phyloP scores from a whole-genome alignment of 2,329 filamentous ascomycete genomes.

The Dendryphion nanum region DNA sequence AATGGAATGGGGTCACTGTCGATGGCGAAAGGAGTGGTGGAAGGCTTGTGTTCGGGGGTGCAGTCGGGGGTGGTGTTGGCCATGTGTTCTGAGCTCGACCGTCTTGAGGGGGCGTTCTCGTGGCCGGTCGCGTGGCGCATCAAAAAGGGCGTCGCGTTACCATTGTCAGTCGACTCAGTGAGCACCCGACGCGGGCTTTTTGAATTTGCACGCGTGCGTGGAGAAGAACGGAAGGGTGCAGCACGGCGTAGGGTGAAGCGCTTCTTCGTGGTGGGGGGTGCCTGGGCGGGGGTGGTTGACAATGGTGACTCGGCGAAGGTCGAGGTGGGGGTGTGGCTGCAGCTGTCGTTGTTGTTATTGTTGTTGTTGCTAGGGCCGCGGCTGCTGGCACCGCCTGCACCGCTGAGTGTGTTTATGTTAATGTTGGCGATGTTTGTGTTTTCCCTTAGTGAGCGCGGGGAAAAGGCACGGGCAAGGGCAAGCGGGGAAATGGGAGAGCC shows the following conservation, averaged over 20 bases:
- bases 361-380: no score
- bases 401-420: no score
- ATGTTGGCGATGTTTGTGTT: constrained; percentile 1
- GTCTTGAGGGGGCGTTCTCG: constrained; percentile 40
- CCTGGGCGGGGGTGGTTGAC: constrained; percentile 42
- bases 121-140: constrained; percentile 49
- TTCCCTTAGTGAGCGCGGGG: constrained; percentile 46
- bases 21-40: constrained; percentile 31
- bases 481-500: constrained; percentile 45
- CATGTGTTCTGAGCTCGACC: constrained; percentile 28
- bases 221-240: constrained; percentile 54
- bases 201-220: constrained; percentile 67
- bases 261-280: constrained; percentile 60
- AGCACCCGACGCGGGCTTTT: constrained; percentile 79
- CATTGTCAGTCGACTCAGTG: constrained; percentile 67
- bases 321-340: constrained; percentile 28
- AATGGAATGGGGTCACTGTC: constrained; percentile 49
- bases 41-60: constrained; percentile 29
- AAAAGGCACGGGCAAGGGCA: constrained; percentile 45
- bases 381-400: no score
- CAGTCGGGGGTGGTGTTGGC: constrained; percentile 37
- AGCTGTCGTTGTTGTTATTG: no score
- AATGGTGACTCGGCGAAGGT: constrained; percentile 58
- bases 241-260: constrained; percentile 51
- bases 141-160: constrained; percentile 62